These are phyloP conservation scores for Hirschioporus abietinus DNA, from an alignment of 768 basidiomycete species.

Conservation along the genomic window DNA sequence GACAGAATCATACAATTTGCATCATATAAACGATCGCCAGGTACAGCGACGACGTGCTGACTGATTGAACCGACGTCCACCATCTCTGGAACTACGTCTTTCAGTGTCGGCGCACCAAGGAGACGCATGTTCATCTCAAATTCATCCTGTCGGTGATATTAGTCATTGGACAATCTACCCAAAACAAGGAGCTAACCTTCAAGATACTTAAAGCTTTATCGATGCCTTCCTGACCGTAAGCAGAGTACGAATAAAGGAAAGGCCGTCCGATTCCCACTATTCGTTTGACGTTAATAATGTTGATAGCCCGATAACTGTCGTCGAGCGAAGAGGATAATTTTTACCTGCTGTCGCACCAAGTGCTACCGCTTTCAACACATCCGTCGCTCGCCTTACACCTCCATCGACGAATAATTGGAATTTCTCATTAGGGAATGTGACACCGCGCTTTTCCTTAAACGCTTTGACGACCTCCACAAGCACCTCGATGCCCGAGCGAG, in stretches of 20 bases:
- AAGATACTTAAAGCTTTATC: conserved; percentile 78
- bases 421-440: conserved; percentile 68
- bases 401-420: conserved; percentile 92
- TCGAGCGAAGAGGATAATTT: conserved; percentile 8
- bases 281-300: conserved; percentile 14
- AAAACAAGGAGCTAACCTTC: conserved; percentile 38
- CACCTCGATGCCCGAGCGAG: conserved; percentile 63
- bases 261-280: conserved; percentile 80
- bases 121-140: conserved; percentile 98
- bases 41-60: conserved; percentile 61
- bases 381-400: conserved; percentile 88
- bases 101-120: conserved; percentile 75
- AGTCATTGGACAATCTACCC: not conserved
- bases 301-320: conserved; percentile 38
- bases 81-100: conserved; percentile 83
- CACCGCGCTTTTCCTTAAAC: conserved; percentile 58
- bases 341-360: conserved; percentile 83
- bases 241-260: conserved; percentile 83
- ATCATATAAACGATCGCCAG: conserved; percentile 70
- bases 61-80: conserved; percentile 75
- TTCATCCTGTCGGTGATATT: conserved; percentile 60
- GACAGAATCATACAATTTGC: conserved; percentile 62
- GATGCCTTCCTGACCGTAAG: conserved; percentile 86
- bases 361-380: conserved; percentile 84
- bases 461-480: conserved; percentile 78